Evolutionary conservation across 768 basidiomycete genomes (phyloP).

Genomic region (Naganishia onofrii): DNA sequence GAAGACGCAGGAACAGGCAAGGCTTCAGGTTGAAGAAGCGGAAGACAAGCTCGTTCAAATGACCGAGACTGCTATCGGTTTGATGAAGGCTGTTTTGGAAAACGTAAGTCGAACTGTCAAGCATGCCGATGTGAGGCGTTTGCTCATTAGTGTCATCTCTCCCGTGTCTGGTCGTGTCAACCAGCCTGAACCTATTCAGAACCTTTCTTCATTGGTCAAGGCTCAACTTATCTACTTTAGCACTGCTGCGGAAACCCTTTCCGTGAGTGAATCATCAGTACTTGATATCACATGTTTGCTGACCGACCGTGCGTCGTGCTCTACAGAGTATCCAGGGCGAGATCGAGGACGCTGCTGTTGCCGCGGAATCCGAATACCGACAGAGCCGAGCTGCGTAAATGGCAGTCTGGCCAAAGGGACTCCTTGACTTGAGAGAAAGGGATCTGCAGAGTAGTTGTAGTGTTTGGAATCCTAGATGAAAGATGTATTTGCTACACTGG

Average conservation of each 20-base stretch:
- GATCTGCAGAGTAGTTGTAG: not conserved
- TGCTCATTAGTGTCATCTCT: too few relatives aligned
- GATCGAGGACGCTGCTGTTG: constrained; percentile 86
- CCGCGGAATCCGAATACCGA: constrained; percentile 94
- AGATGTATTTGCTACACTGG: not conserved
- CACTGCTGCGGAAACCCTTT: constrained; percentile 53
- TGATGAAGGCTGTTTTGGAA: constrained; percentile 97
- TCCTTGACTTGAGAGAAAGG: not conserved
- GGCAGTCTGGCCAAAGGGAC: not conserved
- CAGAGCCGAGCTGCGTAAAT: constrained; percentile 46
- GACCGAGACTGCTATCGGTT: constrained; percentile 92
- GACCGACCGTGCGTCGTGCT: constrained; percentile 11
- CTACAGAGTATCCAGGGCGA: constrained; percentile 70
- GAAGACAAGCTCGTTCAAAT: constrained; percentile 92
- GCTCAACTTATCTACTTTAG: constrained; percentile 62
- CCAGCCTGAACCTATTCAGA: constrained; percentile 93
- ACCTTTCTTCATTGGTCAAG: constrained; percentile 85
- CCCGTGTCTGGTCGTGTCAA: not conserved
- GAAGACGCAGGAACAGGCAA: constrained; percentile 81
- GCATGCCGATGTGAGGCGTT: not conserved
- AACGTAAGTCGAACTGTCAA: constrained; percentile 65
- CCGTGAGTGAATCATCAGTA: constrained; percentile 51
- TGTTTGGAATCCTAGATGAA: not conserved
- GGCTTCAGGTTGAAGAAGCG: constrained; percentile 64
- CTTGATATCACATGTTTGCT: not conserved